A percentile compares a stretch with the other conserved stretches of the same genome.
phyloP scores from a whole-genome alignment of 352 stramenopile species.

The Lagenidium sp. region DNA sequence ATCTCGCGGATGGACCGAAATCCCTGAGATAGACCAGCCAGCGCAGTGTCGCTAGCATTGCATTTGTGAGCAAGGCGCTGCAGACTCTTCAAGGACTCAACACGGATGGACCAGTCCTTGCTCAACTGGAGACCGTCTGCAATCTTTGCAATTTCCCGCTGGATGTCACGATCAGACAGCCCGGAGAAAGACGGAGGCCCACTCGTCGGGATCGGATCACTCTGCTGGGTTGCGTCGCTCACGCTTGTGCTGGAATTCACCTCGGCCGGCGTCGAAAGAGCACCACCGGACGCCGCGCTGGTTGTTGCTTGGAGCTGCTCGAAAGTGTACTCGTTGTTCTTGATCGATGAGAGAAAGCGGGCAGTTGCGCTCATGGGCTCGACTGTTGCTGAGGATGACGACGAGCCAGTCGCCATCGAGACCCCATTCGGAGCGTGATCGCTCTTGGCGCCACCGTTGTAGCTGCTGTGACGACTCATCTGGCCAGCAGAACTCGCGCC shows the following conservation, averaged over 20 bases:
- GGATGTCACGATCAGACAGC: constrained; percentile 49
- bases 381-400: constrained; percentile 6
- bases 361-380: constrained; percentile 13
- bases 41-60: constrained; percentile 18
- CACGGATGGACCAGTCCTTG: constrained; percentile 75
- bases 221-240: no score
- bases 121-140: constrained; percentile 45
- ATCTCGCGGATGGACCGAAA: constrained; percentile 51
- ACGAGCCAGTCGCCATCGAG: no score
- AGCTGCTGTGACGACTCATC: no score
- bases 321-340: constrained; percentile 24
- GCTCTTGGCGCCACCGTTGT: no score
- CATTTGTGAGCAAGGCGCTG: constrained; percentile 47
- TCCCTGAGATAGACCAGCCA: constrained; percentile 22
- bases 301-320: constrained; percentile 27
- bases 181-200: no score
- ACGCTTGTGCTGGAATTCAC: no score
- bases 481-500: no score
- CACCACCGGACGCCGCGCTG: no score
- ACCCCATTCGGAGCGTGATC: no score
- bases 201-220: no score
- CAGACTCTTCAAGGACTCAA: constrained; percentile 53
- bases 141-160: constrained; percentile 42
- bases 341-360: constrained; percentile 14
- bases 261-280: no score